Conservation (phyloP, 805 yeast genomes). For the Isabelozyma pseudorhagii region DNA sequence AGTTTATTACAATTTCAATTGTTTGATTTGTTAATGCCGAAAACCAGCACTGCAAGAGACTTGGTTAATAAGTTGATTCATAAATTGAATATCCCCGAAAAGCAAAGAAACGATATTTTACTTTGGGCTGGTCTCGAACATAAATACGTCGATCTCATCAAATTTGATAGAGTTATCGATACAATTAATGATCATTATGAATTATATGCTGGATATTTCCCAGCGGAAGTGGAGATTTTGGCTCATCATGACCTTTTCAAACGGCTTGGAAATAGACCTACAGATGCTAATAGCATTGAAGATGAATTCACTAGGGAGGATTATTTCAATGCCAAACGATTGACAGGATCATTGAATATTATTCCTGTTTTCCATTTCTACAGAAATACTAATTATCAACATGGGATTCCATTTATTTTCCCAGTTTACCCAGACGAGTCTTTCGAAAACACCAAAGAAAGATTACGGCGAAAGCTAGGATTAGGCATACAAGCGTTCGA, state of each 20-base stretch:
- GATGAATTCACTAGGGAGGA: conserved; percentile 24
- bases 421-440: conserved; percentile 66
- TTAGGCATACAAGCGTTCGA: conserved; percentile 77
- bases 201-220: conserved; percentile 40
- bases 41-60: conserved; percentile 49
- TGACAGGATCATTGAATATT: conserved; percentile 34
- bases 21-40: conserved; percentile 68
- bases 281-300: conserved; percentile 18
- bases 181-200: conserved; percentile 32
- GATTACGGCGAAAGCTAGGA: conserved; percentile 71
- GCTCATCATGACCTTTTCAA: conserved; percentile 32
- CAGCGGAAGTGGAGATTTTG: conserved; percentile 40
- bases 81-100: conserved; percentile 50
- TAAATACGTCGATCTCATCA: conserved; percentile 35
- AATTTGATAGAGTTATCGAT: conserved; percentile 33
- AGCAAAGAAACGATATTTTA: conserved; percentile 44
- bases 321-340: conserved; percentile 16
- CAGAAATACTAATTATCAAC: conserved; percentile 61
- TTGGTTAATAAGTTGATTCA: conserved; percentile 54
- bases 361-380: conserved; percentile 75
- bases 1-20: conserved; percentile 66
- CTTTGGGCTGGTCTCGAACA: conserved; percentile 55
- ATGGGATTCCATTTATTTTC: conserved; percentile 85
- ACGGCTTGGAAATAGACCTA: conserved; percentile 17
- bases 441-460: conserved; percentile 55